Evolutionary conservation across 208 protist species (phyloP).

Genomic region (Trypanosoma cruzi): DNA sequence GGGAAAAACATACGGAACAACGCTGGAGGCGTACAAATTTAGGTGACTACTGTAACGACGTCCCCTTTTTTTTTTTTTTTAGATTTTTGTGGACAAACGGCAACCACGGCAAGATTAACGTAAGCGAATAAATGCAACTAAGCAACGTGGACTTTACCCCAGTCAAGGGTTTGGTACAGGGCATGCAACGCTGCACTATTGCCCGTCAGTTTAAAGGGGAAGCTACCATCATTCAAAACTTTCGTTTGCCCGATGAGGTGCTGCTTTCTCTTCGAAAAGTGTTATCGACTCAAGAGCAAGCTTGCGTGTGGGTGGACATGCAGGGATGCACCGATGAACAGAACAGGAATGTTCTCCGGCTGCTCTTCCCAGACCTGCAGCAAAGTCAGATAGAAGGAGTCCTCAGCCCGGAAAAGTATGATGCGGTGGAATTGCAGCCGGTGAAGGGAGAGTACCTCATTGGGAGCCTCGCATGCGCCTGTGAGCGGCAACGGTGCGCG

Average conservation of each 20-base stretch:
- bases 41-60: too few relatives aligned
- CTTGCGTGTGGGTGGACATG: constrained; percentile 62
- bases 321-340: constrained; percentile 33
- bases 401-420: constrained; percentile 50
- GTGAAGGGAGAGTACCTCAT: constrained; percentile 43
- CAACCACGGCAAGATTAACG: constrained; percentile 21
- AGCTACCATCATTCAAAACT: neutral
- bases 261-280: neutral
- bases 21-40: too few relatives aligned
- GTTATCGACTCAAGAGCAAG: neutral
- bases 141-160: neutral
- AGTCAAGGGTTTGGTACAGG: neutral
- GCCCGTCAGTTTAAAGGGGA: neutral
- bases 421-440: constrained; percentile 67
- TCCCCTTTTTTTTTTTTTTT: too few relatives aligned
- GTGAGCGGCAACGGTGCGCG: constrained; percentile 15
- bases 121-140: neutral
- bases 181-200: neutral
- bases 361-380: constrained; percentile 42
- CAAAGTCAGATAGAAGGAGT: constrained; percentile 47
- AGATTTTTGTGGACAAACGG: too few relatives aligned
- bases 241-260: constrained; percentile 5
- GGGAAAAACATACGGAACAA: too few relatives aligned
- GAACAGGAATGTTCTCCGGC: constrained; percentile 35
- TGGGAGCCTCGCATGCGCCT: constrained; percentile 60